phyloP scores from a whole-genome alignment of 345 rosid genomes.

The Aegle marmelos region DNA sequence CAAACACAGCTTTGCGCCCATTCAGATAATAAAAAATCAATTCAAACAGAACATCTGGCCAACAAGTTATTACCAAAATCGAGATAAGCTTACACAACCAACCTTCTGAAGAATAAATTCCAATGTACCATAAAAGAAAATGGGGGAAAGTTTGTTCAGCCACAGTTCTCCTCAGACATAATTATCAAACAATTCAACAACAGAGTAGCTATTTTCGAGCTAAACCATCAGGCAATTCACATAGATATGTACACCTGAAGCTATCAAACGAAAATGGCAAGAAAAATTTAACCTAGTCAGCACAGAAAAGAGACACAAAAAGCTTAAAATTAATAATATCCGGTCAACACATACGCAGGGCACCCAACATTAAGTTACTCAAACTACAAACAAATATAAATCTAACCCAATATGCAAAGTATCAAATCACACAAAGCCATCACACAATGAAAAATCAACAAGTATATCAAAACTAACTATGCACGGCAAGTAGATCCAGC shows the following conservation, averaged over 20 bases:
- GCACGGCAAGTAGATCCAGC: too few species aligned
- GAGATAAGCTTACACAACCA: not conserved
- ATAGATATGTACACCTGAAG: too few species aligned
- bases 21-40: not conserved
- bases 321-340: not conserved
- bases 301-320: not conserved
- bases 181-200: not conserved
- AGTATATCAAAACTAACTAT: not conserved
- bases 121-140: not conserved
- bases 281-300: not conserved
- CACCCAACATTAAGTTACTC: not conserved
- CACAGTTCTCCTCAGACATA: not conserved
- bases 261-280: not conserved
- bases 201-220: too few species aligned
- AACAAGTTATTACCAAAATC: not conserved
- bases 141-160: not conserved
- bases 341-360: not conserved
- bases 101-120: not conserved
- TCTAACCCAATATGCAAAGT: not conserved
- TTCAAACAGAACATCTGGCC: not conserved
- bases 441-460: not conserved
- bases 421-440: not conserved
- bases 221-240: too few species aligned
- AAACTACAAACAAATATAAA: not conserved
- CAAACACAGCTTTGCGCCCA: not conserved